Base-by-base conservation (phyloP, 768 basidiomycete genomes). In the Lepiota venenata region DNA sequence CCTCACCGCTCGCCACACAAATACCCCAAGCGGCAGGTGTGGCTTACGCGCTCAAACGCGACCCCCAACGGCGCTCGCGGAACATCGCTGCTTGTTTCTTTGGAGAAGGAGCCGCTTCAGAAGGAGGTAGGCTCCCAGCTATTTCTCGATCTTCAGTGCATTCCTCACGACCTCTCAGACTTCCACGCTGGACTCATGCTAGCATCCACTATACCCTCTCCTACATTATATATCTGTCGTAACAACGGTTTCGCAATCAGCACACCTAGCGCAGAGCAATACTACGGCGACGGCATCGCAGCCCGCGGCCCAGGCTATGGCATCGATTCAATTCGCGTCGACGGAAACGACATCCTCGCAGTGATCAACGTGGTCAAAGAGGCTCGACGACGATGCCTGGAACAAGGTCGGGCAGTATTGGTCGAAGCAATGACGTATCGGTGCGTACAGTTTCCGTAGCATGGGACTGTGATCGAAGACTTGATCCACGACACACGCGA, bases 241-340 rank as follows among this genome's bases (percentile, higher is more conserved):
- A 88, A 89, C 61, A 96, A 96, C 62, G 93, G 93, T 3, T 97
- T 97, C 62, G 94, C 94, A 27, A 98, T 98, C 66, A 94, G 91
- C 45, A 97, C 94, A 3, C 94, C 94, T 0, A 82, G 87, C 12
- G 77, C 83, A 1, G 92, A 97, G 68, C 94, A 97, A 63, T 98
- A 83, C 66, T 80, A 88, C 56, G 95, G 94, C 1, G 95, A 97
- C 66, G 94, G 95, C 9, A 93, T 98, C 60, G 93, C 93, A 2
- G 81, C 88, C 21, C 83, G 95, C 20, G 94, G 95, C 0, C 90
- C 94, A 1, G 94, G 85, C 22, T 98, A 97, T 65, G 94, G 94
- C 6, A 81, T 97, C 16, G 89, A 93, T 56, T 93, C 94, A 1
- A 77, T 97, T 50, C 81, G 94, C 25, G 95, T 98, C 3, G 94